Percentiles rank a stretch among this genome's conserved stretches.
Conservation (phyloP, 768 basidiomycete genomes). For the Psilocybe cubensis region DNA sequence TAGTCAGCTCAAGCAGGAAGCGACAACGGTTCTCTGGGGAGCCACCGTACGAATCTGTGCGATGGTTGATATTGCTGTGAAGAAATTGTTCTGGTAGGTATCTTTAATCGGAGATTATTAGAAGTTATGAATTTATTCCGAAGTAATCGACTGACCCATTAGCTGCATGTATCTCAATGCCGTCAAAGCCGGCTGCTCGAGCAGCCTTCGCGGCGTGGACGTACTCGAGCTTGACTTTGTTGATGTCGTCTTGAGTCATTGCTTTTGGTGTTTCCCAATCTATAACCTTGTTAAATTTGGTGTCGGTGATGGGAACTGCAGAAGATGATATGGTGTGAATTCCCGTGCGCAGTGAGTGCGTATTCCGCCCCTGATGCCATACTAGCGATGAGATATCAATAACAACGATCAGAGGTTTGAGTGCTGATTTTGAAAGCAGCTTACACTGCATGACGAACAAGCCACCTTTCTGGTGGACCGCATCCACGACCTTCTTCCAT, state of each 20-base stretch:
- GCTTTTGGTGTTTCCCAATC: conserved; percentile 17
- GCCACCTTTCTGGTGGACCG: conserved; percentile 14
- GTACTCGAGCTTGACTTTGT: conserved; percentile 16
- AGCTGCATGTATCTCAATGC: conserved; percentile 45
- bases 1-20: conserved; percentile 54
- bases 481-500: conserved; percentile 19
- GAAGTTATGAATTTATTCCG: background rate
- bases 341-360: conserved; percentile 17
- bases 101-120: conserved; percentile 3
- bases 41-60: conserved; percentile 65
- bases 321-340: conserved; percentile 14
- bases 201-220: conserved; percentile 17
- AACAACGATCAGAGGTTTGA: background rate
- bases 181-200: conserved; percentile 55
- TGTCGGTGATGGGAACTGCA: conserved; percentile 15
- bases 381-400: conserved; percentile 6
- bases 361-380: conserved; percentile 22
- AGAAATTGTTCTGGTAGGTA: conserved; percentile 57
- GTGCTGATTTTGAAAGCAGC: background rate
- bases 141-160: conserved; percentile 23
- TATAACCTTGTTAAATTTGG: background rate
- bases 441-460: conserved; percentile 19
- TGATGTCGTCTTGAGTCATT: conserved; percentile 19
- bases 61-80: conserved; percentile 48
- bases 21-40: conserved; percentile 55